A percentile compares a stretch with the other conserved stretches of the same genome.
These are phyloP conservation scores for Tetrahymena elliotti DNA, from an alignment of 73 alveolate genomes.

Conservation along the genomic window DNA sequence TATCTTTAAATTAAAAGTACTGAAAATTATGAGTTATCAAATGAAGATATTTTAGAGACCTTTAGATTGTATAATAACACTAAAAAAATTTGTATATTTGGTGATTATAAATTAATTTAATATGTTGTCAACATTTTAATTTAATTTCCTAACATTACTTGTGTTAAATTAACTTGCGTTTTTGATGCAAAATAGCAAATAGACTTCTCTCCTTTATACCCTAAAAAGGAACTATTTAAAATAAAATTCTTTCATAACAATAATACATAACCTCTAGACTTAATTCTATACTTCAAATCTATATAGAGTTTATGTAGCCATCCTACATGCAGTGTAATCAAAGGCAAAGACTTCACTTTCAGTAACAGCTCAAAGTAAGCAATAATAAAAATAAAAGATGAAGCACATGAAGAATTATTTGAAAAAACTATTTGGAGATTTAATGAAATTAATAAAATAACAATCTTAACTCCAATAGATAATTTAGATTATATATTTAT, in stretches of 20 bases:
- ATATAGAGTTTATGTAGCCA: not conserved
- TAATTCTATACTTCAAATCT: not conserved
- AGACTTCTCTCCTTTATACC: not conserved
- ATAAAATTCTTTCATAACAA: not conserved
- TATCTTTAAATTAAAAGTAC: not conserved
- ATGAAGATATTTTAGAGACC: not conserved
- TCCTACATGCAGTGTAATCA: not conserved
- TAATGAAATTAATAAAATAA: too few species aligned
- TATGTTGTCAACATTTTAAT: not conserved
- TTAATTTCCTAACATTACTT: not conserved
- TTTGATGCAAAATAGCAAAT: not conserved
- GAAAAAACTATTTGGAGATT: not conserved
- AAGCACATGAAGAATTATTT: not conserved
- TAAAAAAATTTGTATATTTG: not conserved
- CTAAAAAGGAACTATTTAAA: not conserved
- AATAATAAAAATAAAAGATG: not conserved
- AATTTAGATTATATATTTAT: not conserved
- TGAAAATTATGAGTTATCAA: not conserved
- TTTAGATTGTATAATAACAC: not conserved
- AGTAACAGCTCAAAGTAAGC: not conserved
- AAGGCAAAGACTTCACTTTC: not conserved
- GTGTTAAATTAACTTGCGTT: not conserved
- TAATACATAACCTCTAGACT: not conserved
- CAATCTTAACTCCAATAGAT: not conserved
- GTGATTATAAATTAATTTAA: not conserved